Conservation (phyloP, 148 eudicot species). For the Amaranthus palmeri region DNA sequence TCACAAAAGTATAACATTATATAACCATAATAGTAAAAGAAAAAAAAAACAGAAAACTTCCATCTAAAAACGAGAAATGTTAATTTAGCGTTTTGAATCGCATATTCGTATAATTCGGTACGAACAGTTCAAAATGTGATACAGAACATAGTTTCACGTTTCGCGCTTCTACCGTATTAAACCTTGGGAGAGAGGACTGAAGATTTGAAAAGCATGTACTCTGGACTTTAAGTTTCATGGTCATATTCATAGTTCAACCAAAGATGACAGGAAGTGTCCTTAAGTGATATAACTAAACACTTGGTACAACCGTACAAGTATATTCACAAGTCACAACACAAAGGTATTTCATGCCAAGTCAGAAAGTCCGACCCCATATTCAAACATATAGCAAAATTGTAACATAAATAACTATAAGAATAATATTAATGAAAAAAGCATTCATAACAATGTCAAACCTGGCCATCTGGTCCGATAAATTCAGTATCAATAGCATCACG, state of each 20-base stretch:
- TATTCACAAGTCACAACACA: background rate
- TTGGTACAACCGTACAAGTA: background rate
- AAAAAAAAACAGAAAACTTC: too few relatives aligned
- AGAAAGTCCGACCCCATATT: background rate
- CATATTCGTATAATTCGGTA: too few relatives aligned
- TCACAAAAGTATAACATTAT: too few relatives aligned
- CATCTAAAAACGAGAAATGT: too few relatives aligned
- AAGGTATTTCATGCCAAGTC: background rate
- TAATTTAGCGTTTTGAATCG: too few relatives aligned
- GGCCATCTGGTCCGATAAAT: slow-evolving; percentile 84
- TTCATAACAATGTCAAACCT: slow-evolving; percentile 40
- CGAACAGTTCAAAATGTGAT: too few relatives aligned
- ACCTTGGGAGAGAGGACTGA: background rate
- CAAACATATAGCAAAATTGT: background rate
- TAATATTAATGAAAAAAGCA: background rate
- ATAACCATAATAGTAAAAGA: too few relatives aligned
- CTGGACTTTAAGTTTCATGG: background rate
- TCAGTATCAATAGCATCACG: slow-evolving; percentile 99
- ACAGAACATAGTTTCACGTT: too few relatives aligned
- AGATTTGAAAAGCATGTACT: background rate
- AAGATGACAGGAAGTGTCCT: background rate
- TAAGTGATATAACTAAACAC: background rate
- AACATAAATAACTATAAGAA: background rate
- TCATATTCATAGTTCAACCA: background rate
- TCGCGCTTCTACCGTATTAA: too few relatives aligned